Evolutionary conservation across 371 early-diverging fungal genomes (phyloP), one percentile per base, ranked within the genome.

Genomic region (Capillidium rhysosporum): DNA sequence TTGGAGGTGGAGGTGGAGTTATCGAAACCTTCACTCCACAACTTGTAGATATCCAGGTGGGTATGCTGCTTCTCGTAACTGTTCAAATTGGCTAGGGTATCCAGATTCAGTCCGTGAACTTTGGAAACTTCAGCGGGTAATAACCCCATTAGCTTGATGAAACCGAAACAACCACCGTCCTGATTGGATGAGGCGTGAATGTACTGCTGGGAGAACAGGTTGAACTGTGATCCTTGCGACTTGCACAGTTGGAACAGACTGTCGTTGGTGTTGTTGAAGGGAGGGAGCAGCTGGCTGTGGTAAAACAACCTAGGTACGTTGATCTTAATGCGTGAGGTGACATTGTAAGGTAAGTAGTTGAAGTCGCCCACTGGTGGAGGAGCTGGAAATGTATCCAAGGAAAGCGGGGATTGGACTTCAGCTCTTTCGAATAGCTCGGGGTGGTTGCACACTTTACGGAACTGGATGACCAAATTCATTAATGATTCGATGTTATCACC

Each of bases 391-490:
- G 62, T 49, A 55, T 77, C 73, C 25, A 80, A 71, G 2, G 78
- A 69, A 58, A 81, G 69, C 1, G 92, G 87, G 0, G 82, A 72
- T 28, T 70, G 64, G 3, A 88, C 84, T 60, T 87, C 86, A 0
- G 85, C 88, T 38, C 92, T 83, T 62, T 95, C 92, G 76, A 99
- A 98, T 26, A 98, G 66, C 63, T 98, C 94, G 0, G 98, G 98
- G 65, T 98, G 98, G 61, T 96, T 96, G 68, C 92, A 91, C 30
- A 96, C 88, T 64, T 99, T 99, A 65, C 97, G 83, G 66, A 97
- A 83, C 64, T 98, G 97, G 92, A 98, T 94, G 16, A 98, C 82
- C 41, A 94, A 61, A 65, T 98, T 92, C 84, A 89, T 89, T 62
- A 91, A 67, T 60, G 78, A 82, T 53, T 85, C 87, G 57, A 75